Conservation (phyloP, 495 filamentous ascomycete genomes). For the Talaromyces nanjingensis region DNA sequence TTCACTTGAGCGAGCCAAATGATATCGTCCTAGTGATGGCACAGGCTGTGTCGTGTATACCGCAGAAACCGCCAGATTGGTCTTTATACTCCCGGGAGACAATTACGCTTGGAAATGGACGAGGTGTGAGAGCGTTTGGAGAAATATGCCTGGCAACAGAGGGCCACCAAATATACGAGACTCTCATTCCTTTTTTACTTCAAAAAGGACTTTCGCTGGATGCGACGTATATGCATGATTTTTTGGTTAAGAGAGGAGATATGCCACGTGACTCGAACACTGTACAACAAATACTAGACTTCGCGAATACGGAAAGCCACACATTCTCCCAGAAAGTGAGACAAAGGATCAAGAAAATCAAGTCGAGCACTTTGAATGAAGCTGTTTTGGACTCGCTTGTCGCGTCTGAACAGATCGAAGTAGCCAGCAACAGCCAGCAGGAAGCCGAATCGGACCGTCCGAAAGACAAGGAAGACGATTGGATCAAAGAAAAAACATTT, state of each 20-base stretch:
- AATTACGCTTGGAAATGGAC: slow-evolving; percentile 10
- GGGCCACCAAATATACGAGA: slow-evolving; percentile 51
- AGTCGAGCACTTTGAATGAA: background rate
- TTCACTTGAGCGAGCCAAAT: slow-evolving; percentile 20
- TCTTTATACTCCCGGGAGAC: slow-evolving; percentile 1
- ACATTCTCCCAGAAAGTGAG: slow-evolving; percentile 7
- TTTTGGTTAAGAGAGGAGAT: slow-evolving; percentile 43
- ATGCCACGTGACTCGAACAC: slow-evolving; percentile 27
- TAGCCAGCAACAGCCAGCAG: background rate
- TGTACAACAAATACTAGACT: background rate
- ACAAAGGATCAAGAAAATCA: background rate
- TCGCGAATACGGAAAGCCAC: background rate
- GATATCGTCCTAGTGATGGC: slow-evolving; percentile 33
- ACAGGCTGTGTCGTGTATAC: slow-evolving; percentile 16
- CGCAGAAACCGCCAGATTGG: slow-evolving; percentile 1
- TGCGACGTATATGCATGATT: slow-evolving; percentile 55
- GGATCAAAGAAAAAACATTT: slow-evolving; percentile 22
- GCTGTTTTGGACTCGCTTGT: background rate
- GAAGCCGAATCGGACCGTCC: background rate
- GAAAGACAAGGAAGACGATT: slow-evolving; percentile 6
- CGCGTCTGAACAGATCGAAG: background rate
- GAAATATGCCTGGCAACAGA: slow-evolving; percentile 34
- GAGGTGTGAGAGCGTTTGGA: slow-evolving; percentile 35
- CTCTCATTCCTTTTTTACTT: slow-evolving; percentile 51
- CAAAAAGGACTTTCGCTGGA: slow-evolving; percentile 36